phyloP scores from a whole-genome alignment of 2,329 filamentous ascomycete species.

The Aspergillus japonicus region DNA sequence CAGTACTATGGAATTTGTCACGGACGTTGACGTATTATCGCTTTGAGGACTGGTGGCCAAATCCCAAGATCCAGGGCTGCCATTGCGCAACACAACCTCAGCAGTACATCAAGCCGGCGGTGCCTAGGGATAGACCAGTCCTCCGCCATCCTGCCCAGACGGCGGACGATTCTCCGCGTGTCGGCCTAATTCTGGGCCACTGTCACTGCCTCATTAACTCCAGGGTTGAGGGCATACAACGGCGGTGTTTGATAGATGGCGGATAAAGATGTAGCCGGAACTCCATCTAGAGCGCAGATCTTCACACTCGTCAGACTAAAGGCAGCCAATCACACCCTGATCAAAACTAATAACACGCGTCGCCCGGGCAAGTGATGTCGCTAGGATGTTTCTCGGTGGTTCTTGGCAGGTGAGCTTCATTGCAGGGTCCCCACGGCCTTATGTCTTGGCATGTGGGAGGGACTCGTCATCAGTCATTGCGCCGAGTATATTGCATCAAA shows the following conservation, averaged over 20 bases:
- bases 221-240: not conserved
- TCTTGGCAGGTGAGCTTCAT: conserved; percentile 6
- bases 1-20: not conserved
- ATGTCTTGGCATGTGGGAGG: conserved; percentile 3
- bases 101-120: not conserved
- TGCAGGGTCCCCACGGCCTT: not conserved
- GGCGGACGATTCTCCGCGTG: not conserved
- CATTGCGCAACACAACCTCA: not conserved
- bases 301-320: not conserved
- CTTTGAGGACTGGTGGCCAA: not conserved
- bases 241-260: not conserved
- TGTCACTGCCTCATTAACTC: not conserved
- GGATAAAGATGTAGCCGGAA: not conserved
- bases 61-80: not conserved
- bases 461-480: conserved; percentile 1
- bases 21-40: not conserved
- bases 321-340: not conserved
- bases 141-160: not conserved
- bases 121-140: not conserved
- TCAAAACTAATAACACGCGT: conserved; percentile 3
- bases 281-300: not conserved
- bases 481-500: not conserved
- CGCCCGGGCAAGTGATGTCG: not conserved
- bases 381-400: not conserved
- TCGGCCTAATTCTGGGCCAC: not conserved